phyloP scores from a whole-genome alignment of 208 protist species.

The Acanthamoeba royreba region DNA sequence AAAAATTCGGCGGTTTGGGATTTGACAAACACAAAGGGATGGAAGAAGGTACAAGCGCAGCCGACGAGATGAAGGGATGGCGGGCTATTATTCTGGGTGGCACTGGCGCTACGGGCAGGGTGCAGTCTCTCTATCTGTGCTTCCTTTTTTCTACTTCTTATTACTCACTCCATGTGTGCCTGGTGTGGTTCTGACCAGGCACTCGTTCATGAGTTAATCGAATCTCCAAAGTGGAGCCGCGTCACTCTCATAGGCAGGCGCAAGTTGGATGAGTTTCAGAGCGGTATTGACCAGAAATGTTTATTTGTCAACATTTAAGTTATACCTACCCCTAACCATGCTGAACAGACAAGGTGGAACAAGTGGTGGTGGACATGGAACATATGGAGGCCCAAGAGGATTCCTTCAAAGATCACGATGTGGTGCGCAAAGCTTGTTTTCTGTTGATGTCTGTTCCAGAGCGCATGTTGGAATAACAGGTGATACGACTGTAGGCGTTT shows the following conservation, averaged over 20 bases:
- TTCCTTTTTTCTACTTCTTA: not conserved
- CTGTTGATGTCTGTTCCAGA: no score
- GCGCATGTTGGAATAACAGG: no score
- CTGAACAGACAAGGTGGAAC: conserved; percentile 53
- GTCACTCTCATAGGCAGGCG: not conserved
- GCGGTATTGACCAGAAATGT: not conserved
- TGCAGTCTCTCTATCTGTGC: not conserved
- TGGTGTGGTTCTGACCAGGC: not conserved
- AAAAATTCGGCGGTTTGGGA: no score
- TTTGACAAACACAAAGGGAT: not conserved
- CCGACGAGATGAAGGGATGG: not conserved
- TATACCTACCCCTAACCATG: not conserved
- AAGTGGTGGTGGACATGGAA: conserved; percentile 58
- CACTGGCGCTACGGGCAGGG: conserved; percentile 53
- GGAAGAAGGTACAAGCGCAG: not conserved
- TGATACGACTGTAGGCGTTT: conserved; percentile 29
- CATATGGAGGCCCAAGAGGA: conserved; percentile 41
- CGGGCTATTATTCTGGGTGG: conserved; percentile 26
- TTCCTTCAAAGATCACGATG: conserved; percentile 16
- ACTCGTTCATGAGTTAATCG: not conserved
- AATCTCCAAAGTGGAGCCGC: conserved; percentile 9
- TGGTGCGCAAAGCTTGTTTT: not conserved
- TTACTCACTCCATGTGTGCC: not conserved
- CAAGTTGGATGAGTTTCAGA: not conserved
- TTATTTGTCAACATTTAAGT: not conserved